phyloP scores from a whole-genome alignment of 345 rosid species.

The Sisymbrium altissimum region DNA sequence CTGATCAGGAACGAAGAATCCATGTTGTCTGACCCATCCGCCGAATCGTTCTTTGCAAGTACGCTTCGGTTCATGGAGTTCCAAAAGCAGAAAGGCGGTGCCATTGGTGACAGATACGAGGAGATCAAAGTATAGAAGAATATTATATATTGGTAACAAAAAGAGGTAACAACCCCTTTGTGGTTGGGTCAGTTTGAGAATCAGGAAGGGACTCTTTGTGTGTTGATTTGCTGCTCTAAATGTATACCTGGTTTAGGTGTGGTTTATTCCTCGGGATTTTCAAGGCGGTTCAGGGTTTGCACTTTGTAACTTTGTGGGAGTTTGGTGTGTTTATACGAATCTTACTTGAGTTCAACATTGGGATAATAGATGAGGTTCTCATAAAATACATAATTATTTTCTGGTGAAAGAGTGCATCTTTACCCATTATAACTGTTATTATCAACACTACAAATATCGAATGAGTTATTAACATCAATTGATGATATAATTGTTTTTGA shows the following conservation, averaged over 20 bases:
- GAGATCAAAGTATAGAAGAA: conserved; percentile 56
- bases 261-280: conserved; percentile 8
- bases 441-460: neutral
- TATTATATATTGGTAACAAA: conserved; percentile 14
- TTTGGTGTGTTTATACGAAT: conserved; percentile 20
- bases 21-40: conserved; percentile 51
- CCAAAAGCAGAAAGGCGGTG: conserved; percentile 97
- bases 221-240: conserved; percentile 11
- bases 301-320: conserved; percentile 21
- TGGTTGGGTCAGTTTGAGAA: conserved; percentile 2
- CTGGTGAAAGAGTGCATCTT: no score
- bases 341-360: conserved; percentile 12
- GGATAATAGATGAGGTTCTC: neutral
- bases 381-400: neutral
- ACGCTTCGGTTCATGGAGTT: conserved; percentile 75
- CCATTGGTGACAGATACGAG: conserved; percentile 72
- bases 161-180: conserved; percentile 6
- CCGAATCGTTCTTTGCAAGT: conserved; percentile 76
- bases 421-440: neutral
- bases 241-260: conserved; percentile 17
- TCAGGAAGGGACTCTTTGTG: conserved; percentile 1
- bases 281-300: conserved; percentile 6
- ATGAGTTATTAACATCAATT: neutral
- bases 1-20: conserved; percentile 65
- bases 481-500: neutral